Conservation (phyloP, 306 rosid genomes). For the cucumber (Cucumis sativus) region Cucumber_9930_V3 NC_026660.2:8533501-8534000, state of each 20-base stretch:
- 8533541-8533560: neutral
- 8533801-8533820: neutral
- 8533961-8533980: neutral
- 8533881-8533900: neutral
- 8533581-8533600: neutral
- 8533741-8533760: neutral
- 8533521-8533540: neutral
- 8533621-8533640: neutral
- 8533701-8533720: neutral
- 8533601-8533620: neutral
- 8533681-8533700: neutral
- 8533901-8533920: neutral
- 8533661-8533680: neutral
- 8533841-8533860: neutral
- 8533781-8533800: neutral
- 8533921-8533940: neutral
- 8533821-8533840: neutral
- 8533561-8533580: neutral
- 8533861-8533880: neutral
- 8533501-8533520: neutral
- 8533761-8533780: neutral
- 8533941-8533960: neutral
- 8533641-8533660: neutral
- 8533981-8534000: conserved; percentile 2
- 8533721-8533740: neutral